Evolutionary conservation across 768 basidiomycete species (phyloP).

Genomic region (Termitomyces sp.): DNA sequence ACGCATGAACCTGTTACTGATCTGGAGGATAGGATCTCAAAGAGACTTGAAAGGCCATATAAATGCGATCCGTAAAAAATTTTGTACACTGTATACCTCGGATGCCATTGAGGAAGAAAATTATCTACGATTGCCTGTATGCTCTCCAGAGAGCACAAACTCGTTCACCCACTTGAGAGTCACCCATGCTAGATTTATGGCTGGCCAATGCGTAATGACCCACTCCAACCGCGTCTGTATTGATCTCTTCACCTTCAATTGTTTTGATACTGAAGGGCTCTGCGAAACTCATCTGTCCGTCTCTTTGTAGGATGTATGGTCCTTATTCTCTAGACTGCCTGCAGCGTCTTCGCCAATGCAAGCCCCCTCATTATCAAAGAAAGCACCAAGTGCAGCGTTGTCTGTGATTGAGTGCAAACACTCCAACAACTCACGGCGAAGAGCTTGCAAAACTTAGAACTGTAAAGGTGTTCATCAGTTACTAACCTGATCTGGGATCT

Average conservation of each 20-base stretch:
- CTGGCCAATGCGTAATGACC: constrained; percentile 73
- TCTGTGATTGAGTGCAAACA: constrained; percentile 82
- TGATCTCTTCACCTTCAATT: background rate
- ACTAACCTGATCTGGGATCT: constrained; percentile 9
- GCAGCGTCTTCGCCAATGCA: background rate
- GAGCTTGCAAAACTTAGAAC: constrained; percentile 39
- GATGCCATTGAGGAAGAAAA: background rate
- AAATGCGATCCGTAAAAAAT: background rate
- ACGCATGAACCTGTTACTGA: background rate
- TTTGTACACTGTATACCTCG: background rate
- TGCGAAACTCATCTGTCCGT: background rate
- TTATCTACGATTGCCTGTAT: background rate
- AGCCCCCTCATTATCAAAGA: constrained; percentile 6
- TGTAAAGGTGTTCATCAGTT: constrained; percentile 5
- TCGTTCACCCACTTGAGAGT: constrained; percentile 81
- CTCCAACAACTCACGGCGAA: constrained; percentile 69
- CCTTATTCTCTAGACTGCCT: background rate
- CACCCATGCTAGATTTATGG: constrained; percentile 79
- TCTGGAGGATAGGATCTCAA: background rate
- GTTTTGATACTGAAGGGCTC: background rate
- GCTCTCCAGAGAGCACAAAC: constrained; percentile 43
- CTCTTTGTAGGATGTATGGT: background rate
- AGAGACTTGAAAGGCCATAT: background rate
- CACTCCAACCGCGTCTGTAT: constrained; percentile 77
- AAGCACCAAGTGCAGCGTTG: constrained; percentile 42